Evolutionary conservation across 2,329 filamentous ascomycete genomes (phyloP), one percentile per base, ranked within the genome.

Genomic region (Phyllosticta citrichinensis): DNA sequence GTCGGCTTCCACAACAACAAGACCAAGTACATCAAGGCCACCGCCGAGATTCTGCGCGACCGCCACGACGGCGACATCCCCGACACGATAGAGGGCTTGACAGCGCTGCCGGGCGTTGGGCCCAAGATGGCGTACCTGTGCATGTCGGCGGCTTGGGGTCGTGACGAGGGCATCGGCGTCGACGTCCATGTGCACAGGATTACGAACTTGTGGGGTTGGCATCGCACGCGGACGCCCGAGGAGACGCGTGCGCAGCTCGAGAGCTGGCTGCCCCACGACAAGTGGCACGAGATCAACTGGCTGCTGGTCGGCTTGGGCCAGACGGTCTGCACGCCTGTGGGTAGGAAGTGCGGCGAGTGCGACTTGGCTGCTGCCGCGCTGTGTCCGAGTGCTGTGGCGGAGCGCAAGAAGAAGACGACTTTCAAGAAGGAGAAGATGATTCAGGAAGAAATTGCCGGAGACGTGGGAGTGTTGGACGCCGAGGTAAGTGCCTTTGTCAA

Each of bases 1-100:
- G 91, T 96, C 51, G 92, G 92, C 25, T 97, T 97, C 72, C 92
- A 96, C 77, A 96, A 96, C 70, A 92, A 91, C 75, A 97, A 97
- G 77, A 94, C 91, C 2, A 88, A 86, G 75, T 88, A 84, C 71
- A 87, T 96, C 70, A 91, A 94, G 72, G 80, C 85, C 61, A 80
- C 88, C 0, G 91, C 91, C 3, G 76, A 81, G 33, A 86, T 96
- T 35, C 79, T 96, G 25, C 81, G 84, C 54, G 87, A 93, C 68
- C 73, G 84, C 58, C 89, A 83, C 74, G 71, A 78, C 62, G 84
- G 84, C 57, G 92, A 97, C 69, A 94, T 97, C 60, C 92, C 92
- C 1, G 80, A 87, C 64, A 88, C 87, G 0, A 84, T 93, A 57
- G 81, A 86, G 64, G 91, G 87, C 0, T 80, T 97, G 20, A 86